Conservation (phyloP, 192 early-diverging fungal genomes). For the Hyaloraphidium curvatum region DNA sequence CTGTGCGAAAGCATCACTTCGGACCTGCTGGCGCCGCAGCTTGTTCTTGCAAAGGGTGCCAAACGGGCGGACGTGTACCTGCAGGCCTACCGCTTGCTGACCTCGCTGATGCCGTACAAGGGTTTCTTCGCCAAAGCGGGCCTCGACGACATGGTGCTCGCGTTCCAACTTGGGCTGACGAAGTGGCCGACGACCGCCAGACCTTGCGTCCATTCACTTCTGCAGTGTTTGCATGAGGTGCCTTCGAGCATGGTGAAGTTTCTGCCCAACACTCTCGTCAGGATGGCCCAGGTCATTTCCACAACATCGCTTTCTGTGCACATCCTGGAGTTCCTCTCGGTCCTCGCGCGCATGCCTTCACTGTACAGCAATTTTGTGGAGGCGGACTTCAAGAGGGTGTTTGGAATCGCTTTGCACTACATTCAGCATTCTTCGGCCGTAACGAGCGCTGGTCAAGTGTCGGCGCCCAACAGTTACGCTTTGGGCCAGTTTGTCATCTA, state of each 20-base stretch:
- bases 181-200: conserved; percentile 47
- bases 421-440: conserved; percentile 33
- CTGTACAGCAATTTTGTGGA: conserved; percentile 64
- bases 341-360: conserved; percentile 53
- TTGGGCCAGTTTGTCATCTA: conserved; percentile 61
- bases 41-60: conserved; percentile 32
- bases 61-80: conserved; percentile 50
- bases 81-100: conserved; percentile 35
- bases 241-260: conserved; percentile 54
- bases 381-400: conserved; percentile 63
- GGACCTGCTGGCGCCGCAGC: conserved; percentile 32
- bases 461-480: conserved; percentile 12
- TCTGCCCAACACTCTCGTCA: conserved; percentile 42
- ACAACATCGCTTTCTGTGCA: conserved; percentile 54
- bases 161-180: conserved; percentile 55
- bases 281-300: conserved; percentile 69
- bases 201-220: conserved; percentile 64
- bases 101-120: conserved; percentile 44
- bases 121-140: conserved; percentile 41
- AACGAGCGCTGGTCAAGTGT: conserved; percentile 7
- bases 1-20: conserved; percentile 36
- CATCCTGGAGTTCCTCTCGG: conserved; percentile 81
- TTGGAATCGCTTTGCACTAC: conserved; percentile 80
- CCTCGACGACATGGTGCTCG: conserved; percentile 45
- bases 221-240: conserved; percentile 59